Evolutionary conservation across 257 asterid genomes (phyloP).

Genomic region (Solanum stenotomum): DNA sequence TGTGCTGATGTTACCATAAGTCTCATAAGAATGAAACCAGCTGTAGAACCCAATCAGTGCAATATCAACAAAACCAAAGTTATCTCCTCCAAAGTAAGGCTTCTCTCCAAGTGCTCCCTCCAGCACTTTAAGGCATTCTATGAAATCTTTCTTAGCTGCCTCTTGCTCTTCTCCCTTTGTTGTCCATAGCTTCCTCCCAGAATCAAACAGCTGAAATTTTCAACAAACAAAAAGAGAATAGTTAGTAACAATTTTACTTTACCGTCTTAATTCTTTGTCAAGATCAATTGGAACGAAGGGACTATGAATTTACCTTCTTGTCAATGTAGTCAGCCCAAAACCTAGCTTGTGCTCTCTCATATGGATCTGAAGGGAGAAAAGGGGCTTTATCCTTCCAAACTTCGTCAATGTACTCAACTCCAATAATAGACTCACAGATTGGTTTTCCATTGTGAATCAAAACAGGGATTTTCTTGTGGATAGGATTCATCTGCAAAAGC

Average conservation of each 20-base stretch:
- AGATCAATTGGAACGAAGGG: neutral
- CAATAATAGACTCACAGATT: too few species aligned
- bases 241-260: too few species aligned
- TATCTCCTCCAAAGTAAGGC: slow-evolving; percentile 12
- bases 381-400: too few species aligned
- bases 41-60: slow-evolving; percentile 3
- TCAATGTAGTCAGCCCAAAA: too few species aligned
- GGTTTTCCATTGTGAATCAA: too few species aligned
- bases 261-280: too few species aligned
- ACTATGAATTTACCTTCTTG: too few species aligned
- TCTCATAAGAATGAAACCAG: slow-evolving; percentile 17
- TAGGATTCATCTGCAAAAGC: too few species aligned
- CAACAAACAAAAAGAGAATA: neutral
- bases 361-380: too few species aligned
- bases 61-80: slow-evolving; percentile 8
- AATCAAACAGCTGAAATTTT: neutral
- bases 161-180: slow-evolving; percentile 10
- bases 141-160: slow-evolving; percentile 11
- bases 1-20: slow-evolving; percentile 10
- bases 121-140: neutral
- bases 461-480: too few species aligned
- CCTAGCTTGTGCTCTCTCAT: too few species aligned
- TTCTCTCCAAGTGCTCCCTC: slow-evolving; percentile 10
- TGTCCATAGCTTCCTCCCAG: neutral
- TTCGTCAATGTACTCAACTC: too few species aligned